A percentile compares a stretch with the other conserved stretches of the same genome.
phyloP scores from a whole-genome alignment of 2,329 filamentous ascomycete species.

The Cladosporium sp. region DNA sequence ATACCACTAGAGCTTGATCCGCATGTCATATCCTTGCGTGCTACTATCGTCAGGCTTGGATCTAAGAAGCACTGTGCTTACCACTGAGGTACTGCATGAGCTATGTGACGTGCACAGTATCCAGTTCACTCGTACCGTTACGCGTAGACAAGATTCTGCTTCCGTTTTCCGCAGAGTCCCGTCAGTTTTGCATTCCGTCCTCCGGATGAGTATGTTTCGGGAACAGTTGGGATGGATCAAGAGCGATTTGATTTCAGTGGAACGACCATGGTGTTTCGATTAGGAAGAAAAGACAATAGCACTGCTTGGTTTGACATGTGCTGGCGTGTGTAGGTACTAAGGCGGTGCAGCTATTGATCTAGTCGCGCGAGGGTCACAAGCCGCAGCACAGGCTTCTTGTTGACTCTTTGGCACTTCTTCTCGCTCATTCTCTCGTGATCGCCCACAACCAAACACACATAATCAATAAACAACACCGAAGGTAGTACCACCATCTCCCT shows the following conservation, averaged over 20 bases:
- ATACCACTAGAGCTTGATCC: not conserved
- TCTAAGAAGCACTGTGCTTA: not conserved
- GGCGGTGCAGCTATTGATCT: not conserved
- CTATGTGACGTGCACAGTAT: too few relatives aligned
- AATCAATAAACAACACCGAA: not conserved
- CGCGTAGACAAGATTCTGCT: too few relatives aligned
- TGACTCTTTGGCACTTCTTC: not conserved
- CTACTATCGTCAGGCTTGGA: not conserved
- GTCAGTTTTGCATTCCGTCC: not conserved
- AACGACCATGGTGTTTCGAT: not conserved
- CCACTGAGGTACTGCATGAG: not conserved
- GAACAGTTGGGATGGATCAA: not conserved
- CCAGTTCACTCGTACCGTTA: too few relatives aligned
- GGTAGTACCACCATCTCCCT: not conserved
- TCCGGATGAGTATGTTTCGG: not conserved
- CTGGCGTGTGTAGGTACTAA: not conserved
- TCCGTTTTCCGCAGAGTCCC: not conserved
- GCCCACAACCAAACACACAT: not conserved
- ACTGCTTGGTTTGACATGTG: not conserved
- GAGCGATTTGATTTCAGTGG: not conserved
- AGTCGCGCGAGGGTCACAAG: not conserved
- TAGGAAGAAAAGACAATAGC: not conserved
- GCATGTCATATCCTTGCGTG: not conserved
- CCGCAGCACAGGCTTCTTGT: not conserved
- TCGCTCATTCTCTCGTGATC: not conserved